phyloP scores from a whole-genome alignment of 768 basidiomycete species.

The Suillus subluteus region DNA sequence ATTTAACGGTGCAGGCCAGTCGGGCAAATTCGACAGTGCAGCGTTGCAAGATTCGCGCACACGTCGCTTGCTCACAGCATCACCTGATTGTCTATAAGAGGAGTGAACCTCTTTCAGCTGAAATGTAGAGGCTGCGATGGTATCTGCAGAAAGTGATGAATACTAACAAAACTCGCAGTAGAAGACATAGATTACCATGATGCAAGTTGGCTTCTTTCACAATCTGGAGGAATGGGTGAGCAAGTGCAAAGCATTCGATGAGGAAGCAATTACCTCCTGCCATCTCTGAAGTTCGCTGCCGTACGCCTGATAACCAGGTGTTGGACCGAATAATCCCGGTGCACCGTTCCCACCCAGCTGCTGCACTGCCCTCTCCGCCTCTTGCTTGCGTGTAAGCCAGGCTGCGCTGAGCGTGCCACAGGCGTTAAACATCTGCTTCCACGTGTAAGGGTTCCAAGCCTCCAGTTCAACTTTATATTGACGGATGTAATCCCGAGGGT shows the following conservation, averaged over 20 bases:
- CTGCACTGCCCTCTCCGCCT: conserved; percentile 52
- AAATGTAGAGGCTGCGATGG: conserved; percentile 68
- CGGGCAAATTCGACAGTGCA: conserved; percentile 69
- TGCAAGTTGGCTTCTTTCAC: conserved; percentile 58
- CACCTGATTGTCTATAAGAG: conserved; percentile 76
- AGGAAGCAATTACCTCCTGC: conserved; percentile 52
- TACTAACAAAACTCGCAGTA: neutral
- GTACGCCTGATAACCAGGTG: conserved; percentile 43
- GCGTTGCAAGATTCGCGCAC: conserved; percentile 83
- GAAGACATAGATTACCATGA: conserved; percentile 43
- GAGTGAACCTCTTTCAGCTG: conserved; percentile 77
- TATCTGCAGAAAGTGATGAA: conserved; percentile 24
- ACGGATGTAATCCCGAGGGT: conserved; percentile 73
- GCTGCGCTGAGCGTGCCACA: conserved; percentile 69
- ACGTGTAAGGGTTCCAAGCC: conserved; percentile 68
- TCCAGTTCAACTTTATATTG: conserved; percentile 70
- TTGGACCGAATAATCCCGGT: conserved; percentile 27
- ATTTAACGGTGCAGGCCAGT: conserved; percentile 61
- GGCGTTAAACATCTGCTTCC: conserved; percentile 67
- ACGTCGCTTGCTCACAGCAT: conserved; percentile 69
- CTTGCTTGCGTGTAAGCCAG: conserved; percentile 64
- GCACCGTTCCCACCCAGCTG: conserved; percentile 47
- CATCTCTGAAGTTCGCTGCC: conserved; percentile 56
- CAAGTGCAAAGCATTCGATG: conserved; percentile 10
- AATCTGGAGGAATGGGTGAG: conserved; percentile 40